Evolutionary conservation across 1,284 basidiomycete species (phyloP).

Genomic region (Cutaneotrichosporon spelunceum): DNA sequence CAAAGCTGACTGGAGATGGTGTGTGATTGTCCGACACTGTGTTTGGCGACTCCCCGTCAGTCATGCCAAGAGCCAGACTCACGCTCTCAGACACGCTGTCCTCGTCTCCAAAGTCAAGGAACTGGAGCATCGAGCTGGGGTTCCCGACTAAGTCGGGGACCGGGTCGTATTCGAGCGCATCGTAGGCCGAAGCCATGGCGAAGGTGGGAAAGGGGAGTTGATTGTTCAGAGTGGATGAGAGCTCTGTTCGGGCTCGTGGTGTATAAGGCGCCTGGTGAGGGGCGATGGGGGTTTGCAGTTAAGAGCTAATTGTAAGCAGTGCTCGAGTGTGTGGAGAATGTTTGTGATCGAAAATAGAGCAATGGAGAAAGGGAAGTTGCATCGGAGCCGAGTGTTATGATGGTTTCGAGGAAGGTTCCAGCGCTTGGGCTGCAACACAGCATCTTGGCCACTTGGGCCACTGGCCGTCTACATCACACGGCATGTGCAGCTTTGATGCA

Average conservation of each 20-base stretch:
- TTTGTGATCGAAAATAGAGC: neutral
- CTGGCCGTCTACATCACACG: neutral
- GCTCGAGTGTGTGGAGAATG: neutral
- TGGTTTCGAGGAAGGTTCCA: conserved; percentile 4
- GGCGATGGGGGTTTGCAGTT: neutral
- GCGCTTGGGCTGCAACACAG: neutral
- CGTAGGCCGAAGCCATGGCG: conserved; percentile 15
- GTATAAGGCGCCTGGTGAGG: neutral
- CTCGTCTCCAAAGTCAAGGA: conserved; percentile 46
- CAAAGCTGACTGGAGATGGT: conserved; percentile 36
- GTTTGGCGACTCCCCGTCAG: conserved; percentile 38
- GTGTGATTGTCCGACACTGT: conserved; percentile 46
- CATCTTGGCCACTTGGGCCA: neutral
- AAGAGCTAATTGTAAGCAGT: neutral
- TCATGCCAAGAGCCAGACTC: conserved; percentile 23
- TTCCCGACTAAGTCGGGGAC: conserved; percentile 39
- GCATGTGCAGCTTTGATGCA: neutral
- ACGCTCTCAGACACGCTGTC: conserved; percentile 30
- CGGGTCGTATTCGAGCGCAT: conserved; percentile 26
- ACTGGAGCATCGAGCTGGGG: conserved; percentile 40
- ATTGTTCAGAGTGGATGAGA: neutral
- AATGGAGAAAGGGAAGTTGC: neutral
- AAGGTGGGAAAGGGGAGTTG: conserved; percentile 2
- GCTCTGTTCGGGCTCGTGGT: neutral
- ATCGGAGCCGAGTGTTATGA: neutral